Conservation (phyloP, 176 grass and related monocot species). For the Oryza meyeriana region DNA sequence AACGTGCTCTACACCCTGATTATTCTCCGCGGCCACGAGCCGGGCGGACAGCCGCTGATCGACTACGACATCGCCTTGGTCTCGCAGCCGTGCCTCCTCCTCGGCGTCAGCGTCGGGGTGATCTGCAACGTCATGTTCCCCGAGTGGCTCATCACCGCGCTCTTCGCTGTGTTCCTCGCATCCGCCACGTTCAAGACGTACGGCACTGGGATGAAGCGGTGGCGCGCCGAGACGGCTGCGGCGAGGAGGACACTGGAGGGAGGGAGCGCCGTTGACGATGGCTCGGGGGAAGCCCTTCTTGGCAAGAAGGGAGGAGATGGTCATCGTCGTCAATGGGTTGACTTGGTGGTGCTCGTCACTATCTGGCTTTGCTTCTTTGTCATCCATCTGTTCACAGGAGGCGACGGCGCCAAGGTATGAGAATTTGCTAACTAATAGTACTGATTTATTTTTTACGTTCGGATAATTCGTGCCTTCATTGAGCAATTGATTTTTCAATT, state of each 20-base stretch:
- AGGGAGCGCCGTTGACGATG: not conserved
- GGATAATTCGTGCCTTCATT: too few relatives aligned
- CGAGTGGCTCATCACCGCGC: not conserved
- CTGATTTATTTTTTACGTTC: too few relatives aligned
- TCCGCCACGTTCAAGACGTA: constrained; percentile 43
- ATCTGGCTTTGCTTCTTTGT: constrained; percentile 65
- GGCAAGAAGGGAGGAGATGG: not conserved
- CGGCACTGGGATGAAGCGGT: constrained; percentile 32
- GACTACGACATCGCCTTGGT: constrained; percentile 41
- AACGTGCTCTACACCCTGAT: constrained; percentile 42
- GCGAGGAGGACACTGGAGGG: constrained; percentile 20
- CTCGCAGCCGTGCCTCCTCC: constrained; percentile 43
- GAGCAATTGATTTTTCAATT: too few relatives aligned
- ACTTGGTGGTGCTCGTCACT: constrained; percentile 42
- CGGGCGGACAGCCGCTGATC: constrained; percentile 4
- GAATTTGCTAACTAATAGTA: not conserved
- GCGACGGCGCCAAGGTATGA: constrained; percentile 16
- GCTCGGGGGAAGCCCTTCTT: not conserved
- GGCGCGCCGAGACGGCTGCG: not conserved
- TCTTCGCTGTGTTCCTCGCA: constrained; percentile 25
- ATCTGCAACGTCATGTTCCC: constrained; percentile 25
- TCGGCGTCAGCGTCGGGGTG: constrained; percentile 34
- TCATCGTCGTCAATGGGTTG: constrained; percentile 33
- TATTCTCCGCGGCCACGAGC: not conserved
- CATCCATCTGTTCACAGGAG: constrained; percentile 33